phyloP scores from a whole-genome alignment of 2,329 filamentous ascomycete genomes.

The Penicillium frequentans region DNA sequence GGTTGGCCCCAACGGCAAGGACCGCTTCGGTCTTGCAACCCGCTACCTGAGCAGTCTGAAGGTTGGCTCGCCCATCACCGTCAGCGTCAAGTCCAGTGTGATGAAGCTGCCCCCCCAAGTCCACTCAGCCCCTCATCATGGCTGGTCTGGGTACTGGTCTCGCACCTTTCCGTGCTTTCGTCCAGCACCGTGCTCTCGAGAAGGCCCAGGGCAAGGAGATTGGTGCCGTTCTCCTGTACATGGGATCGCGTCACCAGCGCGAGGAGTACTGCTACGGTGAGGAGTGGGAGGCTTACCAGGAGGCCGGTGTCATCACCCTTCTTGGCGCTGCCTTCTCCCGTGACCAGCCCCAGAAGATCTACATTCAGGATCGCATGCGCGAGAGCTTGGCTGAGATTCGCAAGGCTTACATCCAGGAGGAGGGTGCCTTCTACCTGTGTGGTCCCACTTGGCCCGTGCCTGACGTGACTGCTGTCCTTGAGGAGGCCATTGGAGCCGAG shows the following conservation, averaged over 20 bases:
- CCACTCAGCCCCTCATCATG: slow-evolving; percentile 96
- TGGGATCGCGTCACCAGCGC: slow-evolving; percentile 93
- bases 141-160: slow-evolving; percentile 97
- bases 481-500: slow-evolving; percentile 84
- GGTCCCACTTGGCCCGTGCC: slow-evolving; percentile 98
- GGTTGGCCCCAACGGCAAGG: slow-evolving; percentile 83
- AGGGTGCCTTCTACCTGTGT: slow-evolving; percentile 95
- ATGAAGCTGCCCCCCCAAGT: slow-evolving; percentile 91
- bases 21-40: slow-evolving; percentile 89
- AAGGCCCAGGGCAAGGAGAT: slow-evolving; percentile 97
- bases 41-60: slow-evolving; percentile 78
- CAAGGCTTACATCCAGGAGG: slow-evolving; percentile 80
- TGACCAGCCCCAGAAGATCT: slow-evolving; percentile 97
- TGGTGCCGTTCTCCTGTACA: slow-evolving; percentile 89
- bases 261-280: slow-evolving; percentile 99
- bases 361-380: slow-evolving; percentile 98
- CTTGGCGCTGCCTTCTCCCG: slow-evolving; percentile 92
- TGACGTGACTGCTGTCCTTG: slow-evolving; percentile 88
- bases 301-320: slow-evolving; percentile 90
- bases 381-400: slow-evolving; percentile 80
- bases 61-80: slow-evolving; percentile 77
- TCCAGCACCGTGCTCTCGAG: slow-evolving; percentile 97
- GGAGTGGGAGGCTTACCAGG: slow-evolving; percentile 98
- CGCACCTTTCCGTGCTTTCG: slow-evolving; percentile 97
- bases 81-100: slow-evolving; percentile 94